phyloP scores from a whole-genome alignment of 2,329 filamentous ascomycete species.

The Metarhizium anisopliae region DNA sequence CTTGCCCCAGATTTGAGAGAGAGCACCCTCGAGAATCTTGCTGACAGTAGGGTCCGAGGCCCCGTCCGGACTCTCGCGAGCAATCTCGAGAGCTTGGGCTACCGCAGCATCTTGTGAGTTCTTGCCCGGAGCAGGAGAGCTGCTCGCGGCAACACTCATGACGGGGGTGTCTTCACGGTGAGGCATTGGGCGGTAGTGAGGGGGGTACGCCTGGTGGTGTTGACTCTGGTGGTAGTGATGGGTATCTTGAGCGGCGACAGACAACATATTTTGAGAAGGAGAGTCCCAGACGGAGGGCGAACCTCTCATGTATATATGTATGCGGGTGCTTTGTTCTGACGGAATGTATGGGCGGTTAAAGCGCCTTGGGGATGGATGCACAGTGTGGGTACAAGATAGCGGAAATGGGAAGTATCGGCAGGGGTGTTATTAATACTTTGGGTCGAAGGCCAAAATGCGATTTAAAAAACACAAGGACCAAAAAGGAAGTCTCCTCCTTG shows the following conservation, averaged over 20 bases:
- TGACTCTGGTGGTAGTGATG: conserved; percentile 6
- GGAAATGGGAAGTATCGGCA: neutral
- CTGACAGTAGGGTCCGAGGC: conserved; percentile 52
- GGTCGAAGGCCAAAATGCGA: neutral
- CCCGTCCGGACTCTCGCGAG: conserved; percentile 62
- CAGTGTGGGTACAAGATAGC: neutral
- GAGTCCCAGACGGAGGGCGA: conserved; percentile 1
- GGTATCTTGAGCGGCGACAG: conserved; percentile 10
- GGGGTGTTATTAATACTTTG: neutral
- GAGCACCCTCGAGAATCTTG: conserved; percentile 55
- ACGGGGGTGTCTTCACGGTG: conserved; percentile 13
- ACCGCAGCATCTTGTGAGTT: conserved; percentile 34
- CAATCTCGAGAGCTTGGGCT: conserved; percentile 63
- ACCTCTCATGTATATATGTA: conserved; percentile 11
- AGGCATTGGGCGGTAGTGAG: conserved; percentile 9
- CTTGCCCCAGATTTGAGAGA: conserved; percentile 57
- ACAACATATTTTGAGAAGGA: conserved; percentile 11
- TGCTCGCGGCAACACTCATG: conserved; percentile 6
- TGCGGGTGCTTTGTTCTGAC: neutral
- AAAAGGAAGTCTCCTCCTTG: neutral
- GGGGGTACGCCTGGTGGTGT: neutral
- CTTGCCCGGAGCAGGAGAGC: conserved; percentile 8
- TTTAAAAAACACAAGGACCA: neutral
- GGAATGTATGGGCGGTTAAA: neutral
- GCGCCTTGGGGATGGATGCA: neutral